Percentiles rank a stretch among this genome's conserved stretches.
phyloP scores from a whole-genome alignment of 2,329 filamentous ascomycete genomes.

The Aphanocladium album region DNA sequence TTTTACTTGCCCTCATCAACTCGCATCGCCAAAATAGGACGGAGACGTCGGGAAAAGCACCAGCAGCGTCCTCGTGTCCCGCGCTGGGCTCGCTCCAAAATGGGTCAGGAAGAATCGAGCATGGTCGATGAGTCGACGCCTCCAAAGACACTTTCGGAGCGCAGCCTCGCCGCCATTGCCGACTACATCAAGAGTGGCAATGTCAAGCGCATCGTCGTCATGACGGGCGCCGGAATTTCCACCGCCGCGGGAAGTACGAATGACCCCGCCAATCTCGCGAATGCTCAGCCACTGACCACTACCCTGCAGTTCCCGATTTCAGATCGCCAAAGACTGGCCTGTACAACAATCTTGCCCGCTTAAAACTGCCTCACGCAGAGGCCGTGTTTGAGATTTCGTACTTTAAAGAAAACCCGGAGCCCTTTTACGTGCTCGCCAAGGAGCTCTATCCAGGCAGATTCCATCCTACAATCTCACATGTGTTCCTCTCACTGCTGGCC shows the following conservation, averaged over 20 bases:
- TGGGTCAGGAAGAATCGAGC: constrained; percentile 81
- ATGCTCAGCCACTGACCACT: not conserved
- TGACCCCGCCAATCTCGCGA: not conserved
- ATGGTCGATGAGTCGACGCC: constrained; percentile 56
- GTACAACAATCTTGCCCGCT: constrained; percentile 82
- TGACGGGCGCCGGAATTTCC: constrained; percentile 88
- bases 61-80: constrained; percentile 29
- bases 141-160: constrained; percentile 60
- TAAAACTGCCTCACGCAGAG: constrained; percentile 84
- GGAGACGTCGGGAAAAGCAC: constrained; percentile 31
- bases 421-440: constrained; percentile 88
- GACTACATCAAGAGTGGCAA: constrained; percentile 68
- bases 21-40: constrained; percentile 33
- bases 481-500: constrained; percentile 78
- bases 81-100: constrained; percentile 44
- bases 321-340: constrained; percentile 88
- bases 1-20: not conserved
- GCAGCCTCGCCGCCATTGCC: constrained; percentile 71
- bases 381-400: constrained; percentile 91
- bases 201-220: constrained; percentile 70
- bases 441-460: constrained; percentile 91
- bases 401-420: constrained; percentile 76
- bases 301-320: constrained; percentile 75
- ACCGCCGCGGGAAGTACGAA: constrained; percentile 62
- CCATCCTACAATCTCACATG: constrained; percentile 82